Evolutionary conservation across 169 alveolate genomes (phyloP).

Genomic region (Cryptosporidium meleagridis): DNA sequence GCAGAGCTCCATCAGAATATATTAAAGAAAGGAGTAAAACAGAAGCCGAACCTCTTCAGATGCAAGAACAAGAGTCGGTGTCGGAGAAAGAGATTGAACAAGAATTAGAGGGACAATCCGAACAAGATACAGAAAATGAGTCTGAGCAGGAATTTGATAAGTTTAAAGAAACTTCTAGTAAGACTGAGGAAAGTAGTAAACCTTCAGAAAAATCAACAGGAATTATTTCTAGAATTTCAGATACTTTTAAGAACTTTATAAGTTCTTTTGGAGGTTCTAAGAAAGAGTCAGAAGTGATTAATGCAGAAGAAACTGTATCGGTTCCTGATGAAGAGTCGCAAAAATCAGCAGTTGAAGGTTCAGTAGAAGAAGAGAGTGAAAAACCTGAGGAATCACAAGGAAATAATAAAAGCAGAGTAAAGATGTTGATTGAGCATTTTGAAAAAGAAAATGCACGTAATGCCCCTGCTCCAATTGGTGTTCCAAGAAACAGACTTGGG

Average conservation of each 20-base stretch:
- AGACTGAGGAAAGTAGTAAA: not conserved
- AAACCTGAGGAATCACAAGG: not conserved
- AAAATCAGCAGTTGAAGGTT: not conserved
- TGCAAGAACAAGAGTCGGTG: not conserved
- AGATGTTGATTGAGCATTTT: slow-evolving; percentile 21
- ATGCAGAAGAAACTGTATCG: not conserved
- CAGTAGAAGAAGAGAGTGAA: not conserved
- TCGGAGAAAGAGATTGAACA: not conserved
- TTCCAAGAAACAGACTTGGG: slow-evolving; percentile 35
- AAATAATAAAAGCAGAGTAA: slow-evolving; percentile 25
- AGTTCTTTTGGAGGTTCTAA: not conserved
- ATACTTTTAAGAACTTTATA: slow-evolving; percentile 16
- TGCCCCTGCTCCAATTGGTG: not conserved
- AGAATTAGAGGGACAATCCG: not conserved
- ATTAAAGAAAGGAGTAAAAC: not conserved
- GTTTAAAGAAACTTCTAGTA: not conserved
- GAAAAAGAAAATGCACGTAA: slow-evolving; percentile 19
- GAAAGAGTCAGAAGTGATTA: not conserved
- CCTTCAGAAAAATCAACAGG: not conserved
- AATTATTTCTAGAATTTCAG: not conserved
- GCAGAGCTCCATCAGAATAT: not conserved
- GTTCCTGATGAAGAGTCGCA: not conserved
- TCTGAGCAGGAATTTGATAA: not conserved
- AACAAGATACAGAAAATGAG: not conserved
- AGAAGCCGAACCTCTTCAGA: not conserved